Evolutionary conservation across 2,329 filamentous ascomycete species (phyloP), one percentile per base, ranked within the genome.

Genomic region (Endothia cerciana): DNA sequence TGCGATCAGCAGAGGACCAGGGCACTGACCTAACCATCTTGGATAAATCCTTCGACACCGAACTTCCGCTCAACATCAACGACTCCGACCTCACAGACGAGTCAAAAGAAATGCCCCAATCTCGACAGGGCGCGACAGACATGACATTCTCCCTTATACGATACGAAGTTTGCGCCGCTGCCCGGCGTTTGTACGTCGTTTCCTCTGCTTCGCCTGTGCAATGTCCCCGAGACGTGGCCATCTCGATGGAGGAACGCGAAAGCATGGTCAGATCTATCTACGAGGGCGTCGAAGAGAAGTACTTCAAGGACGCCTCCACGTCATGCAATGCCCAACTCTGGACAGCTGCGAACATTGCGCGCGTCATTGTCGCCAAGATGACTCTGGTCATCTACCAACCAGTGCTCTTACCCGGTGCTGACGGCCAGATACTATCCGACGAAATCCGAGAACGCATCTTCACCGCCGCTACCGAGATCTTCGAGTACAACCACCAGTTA

Each of bases 1-100:
- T 85, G 10, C 80, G 85, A n/a, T 81, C 84, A 0, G 84, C 87
- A 3, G 86, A 89, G 68, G 84, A 88, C 36, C 84, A 87, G 53
- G 87, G 86, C 1, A 82, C 81, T 2, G 83, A 81, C 25, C 73
- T 85, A 22, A 81, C 77, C 0, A 81, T 87, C 1, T 72, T 78
- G 1, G 75, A 79, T 15, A 73, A 76, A 10, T 79, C 76, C 7
- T 85, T 82, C 47, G 85, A 88, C 68, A 87, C 85, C 0, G 78
- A 78, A 47, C 74, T 84, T 4, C 87, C 87, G 0, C 73, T 84
- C 8, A 89, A 88, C 69, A 77, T 89, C 66, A 86, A 89, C 71
- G 85, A 88, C 65, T 68, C 70, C 1, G 85, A 87, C 62, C 76
- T 87, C 38, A 74, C 72, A 10, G 77, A 82, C 0, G 82, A 84